Conservation (phyloP, 352 stramenopile species). For the Elongisporangium undulatum region DNA sequence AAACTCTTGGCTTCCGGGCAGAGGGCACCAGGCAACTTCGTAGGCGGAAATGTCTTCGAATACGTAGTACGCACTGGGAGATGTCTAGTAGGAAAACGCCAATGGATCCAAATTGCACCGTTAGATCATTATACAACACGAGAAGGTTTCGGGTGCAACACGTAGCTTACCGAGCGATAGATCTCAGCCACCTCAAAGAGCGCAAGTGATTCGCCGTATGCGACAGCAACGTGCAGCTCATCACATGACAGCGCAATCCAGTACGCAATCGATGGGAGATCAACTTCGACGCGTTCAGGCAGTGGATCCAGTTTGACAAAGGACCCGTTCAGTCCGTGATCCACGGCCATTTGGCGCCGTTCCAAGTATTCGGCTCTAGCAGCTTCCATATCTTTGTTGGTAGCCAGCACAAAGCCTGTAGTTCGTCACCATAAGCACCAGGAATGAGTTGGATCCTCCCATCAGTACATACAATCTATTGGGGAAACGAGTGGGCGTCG, state of each 20-base stretch:
- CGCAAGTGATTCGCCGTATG: slow-evolving; percentile 36
- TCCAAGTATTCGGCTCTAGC: slow-evolving; percentile 37
- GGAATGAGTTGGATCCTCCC: slow-evolving; percentile 3
- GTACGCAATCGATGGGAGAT: slow-evolving; percentile 35
- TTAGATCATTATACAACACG: neutral
- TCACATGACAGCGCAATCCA: slow-evolving; percentile 48
- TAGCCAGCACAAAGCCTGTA: slow-evolving; percentile 40
- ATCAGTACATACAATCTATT: slow-evolving; percentile 7
- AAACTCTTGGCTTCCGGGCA: slow-evolving; percentile 17
- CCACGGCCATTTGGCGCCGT: slow-evolving; percentile 40
- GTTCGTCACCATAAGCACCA: neutral
- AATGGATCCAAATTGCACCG: neutral
- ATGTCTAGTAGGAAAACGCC: slow-evolving; percentile 12
- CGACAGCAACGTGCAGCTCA: slow-evolving; percentile 45
- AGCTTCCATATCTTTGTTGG: slow-evolving; percentile 24
- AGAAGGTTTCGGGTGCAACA: neutral
- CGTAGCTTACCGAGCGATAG: slow-evolving; percentile 31
- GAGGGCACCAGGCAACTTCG: slow-evolving; percentile 46
- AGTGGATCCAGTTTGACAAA: slow-evolving; percentile 37
- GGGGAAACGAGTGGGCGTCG: neutral
- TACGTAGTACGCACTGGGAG: slow-evolving; percentile 27
- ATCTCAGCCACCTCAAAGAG: slow-evolving; percentile 61
- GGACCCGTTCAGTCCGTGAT: slow-evolving; percentile 20
- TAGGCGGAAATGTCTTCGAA: slow-evolving; percentile 31
- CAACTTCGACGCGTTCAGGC: slow-evolving; percentile 26